These are phyloP conservation scores for Stachybotrys elegans DNA, from an alignment of 2,329 filamentous ascomycete species.

Conservation along the genomic window DNA sequence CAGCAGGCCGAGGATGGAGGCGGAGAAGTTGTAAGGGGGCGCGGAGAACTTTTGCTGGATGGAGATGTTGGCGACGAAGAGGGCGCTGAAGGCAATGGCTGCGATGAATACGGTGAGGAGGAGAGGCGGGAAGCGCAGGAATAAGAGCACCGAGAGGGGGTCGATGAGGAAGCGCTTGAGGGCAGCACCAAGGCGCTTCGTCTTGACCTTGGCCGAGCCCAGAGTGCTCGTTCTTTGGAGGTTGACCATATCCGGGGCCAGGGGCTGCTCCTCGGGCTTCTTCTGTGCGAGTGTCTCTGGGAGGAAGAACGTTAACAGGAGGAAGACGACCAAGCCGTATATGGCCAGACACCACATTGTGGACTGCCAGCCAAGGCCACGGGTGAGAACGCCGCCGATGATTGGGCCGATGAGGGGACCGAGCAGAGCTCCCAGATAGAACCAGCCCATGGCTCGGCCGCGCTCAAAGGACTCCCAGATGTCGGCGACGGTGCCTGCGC, in stretches of 20 bases:
- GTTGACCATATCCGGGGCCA: conserved; percentile 7
- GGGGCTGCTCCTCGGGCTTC: conserved; percentile 12
- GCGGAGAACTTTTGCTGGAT: conserved; percentile 64
- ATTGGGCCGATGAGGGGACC: conserved; percentile 74
- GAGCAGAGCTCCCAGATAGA: conserved; percentile 73
- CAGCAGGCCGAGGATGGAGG: conserved; percentile 66
- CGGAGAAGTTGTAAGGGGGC: conserved; percentile 63
- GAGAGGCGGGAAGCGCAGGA: conserved; percentile 69
- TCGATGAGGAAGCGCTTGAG: conserved; percentile 63
- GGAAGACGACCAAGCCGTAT: conserved; percentile 56
- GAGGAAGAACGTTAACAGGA: conserved; percentile 55
- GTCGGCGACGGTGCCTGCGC: conserved; percentile 78
- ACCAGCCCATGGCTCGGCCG: conserved; percentile 75
- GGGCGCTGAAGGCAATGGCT: conserved; percentile 66
- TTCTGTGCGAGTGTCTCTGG: conserved; percentile 57
- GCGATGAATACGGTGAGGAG: conserved; percentile 69
- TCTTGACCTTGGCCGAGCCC: conserved; percentile 54
- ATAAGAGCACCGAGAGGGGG: conserved; percentile 64
- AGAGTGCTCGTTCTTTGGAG: conserved; percentile 44
- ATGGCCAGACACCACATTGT: conserved; percentile 74
- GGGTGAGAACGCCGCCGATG: conserved; percentile 66
- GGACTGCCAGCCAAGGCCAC: conserved; percentile 67
- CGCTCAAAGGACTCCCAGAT: conserved; percentile 70
- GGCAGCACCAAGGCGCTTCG: conserved; percentile 46
- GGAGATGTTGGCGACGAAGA: conserved; percentile 75